Conservation (phyloP, 768 basidiomycete genomes). For the Pulveroboletus sp. region DNA sequence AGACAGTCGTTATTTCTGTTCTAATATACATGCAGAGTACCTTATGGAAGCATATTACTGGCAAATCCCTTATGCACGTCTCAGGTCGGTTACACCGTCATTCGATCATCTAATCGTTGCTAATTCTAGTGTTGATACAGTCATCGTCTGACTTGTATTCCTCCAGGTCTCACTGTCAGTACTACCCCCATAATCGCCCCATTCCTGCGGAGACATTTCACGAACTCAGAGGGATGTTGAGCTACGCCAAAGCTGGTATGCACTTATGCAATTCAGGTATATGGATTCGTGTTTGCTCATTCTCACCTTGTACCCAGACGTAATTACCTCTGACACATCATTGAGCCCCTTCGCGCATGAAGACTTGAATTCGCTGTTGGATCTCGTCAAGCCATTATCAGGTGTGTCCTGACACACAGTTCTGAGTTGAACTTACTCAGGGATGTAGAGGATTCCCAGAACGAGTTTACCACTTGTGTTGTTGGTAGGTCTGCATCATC, state of each 20-base stretch:
- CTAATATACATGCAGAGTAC: background rate
- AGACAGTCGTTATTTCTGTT: background rate
- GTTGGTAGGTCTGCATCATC: background rate
- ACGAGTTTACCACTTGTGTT: background rate
- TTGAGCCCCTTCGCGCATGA: conserved; percentile 34
- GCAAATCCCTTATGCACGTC: background rate
- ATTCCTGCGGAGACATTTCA: conserved; percentile 10
- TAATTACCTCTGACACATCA: conserved; percentile 35
- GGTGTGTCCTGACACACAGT: background rate
- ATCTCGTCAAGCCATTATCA: conserved; percentile 18
- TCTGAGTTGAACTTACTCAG: background rate
- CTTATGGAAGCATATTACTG: background rate
- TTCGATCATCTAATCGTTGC: background rate
- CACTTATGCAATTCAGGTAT: background rate
- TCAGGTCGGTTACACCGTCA: background rate
- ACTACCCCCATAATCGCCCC: conserved; percentile 14
- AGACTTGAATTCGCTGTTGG: conserved; percentile 35
- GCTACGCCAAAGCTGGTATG: conserved; percentile 4
- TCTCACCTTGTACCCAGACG: conserved; percentile 26
- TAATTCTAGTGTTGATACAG: background rate
- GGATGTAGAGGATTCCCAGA: background rate
- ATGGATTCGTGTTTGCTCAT: too few species aligned
- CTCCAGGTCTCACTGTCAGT: background rate
- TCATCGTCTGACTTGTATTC: background rate
- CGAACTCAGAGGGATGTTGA: conserved; percentile 1